Conservation (phyloP, 2,329 filamentous ascomycete species). For the Fusarium neocosmosporiellum region DNA sequence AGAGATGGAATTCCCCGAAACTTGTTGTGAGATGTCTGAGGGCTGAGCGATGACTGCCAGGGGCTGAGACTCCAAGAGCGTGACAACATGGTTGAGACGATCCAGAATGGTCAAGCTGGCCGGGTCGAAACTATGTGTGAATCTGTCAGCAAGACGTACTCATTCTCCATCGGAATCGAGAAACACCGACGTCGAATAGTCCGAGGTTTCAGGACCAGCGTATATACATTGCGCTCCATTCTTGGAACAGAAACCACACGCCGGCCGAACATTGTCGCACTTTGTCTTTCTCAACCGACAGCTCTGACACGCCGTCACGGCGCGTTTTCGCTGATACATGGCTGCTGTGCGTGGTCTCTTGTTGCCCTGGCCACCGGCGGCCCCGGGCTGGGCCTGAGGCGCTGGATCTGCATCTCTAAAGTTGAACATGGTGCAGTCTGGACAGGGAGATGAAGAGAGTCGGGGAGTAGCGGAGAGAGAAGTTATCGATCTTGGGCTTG, state of each 20-base stretch:
- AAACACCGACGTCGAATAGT: slow-evolving; percentile 14
- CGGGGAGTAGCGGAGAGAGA: slow-evolving; percentile 2
- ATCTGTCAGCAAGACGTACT: neutral
- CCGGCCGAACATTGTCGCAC: slow-evolving; percentile 20
- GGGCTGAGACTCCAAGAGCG: neutral
- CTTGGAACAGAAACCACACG: slow-evolving; percentile 17
- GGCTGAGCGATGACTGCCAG: neutral
- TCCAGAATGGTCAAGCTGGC: neutral
- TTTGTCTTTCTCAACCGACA: slow-evolving; percentile 24
- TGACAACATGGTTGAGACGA: neutral
- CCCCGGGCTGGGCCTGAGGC: neutral
- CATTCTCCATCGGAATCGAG: neutral
- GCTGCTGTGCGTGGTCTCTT: slow-evolving; percentile 13
- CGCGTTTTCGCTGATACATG: slow-evolving; percentile 23
- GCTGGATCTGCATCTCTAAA: neutral
- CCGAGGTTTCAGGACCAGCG: slow-evolving; percentile 2
- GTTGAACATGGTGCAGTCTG: neutral
- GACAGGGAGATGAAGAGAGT: neutral
- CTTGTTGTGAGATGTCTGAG: neutral
- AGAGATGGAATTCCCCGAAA: neutral
- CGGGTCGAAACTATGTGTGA: neutral
- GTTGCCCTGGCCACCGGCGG: neutral
- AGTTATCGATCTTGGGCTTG: neutral
- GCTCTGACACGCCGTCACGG: slow-evolving; percentile 18
- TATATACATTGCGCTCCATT: slow-evolving; percentile 22